A percentile compares a stretch with the other conserved stretches of the same genome.
phyloP scores from a whole-genome alignment of 1,139 yeast species.

The Hyphopichia burtonii region DNA sequence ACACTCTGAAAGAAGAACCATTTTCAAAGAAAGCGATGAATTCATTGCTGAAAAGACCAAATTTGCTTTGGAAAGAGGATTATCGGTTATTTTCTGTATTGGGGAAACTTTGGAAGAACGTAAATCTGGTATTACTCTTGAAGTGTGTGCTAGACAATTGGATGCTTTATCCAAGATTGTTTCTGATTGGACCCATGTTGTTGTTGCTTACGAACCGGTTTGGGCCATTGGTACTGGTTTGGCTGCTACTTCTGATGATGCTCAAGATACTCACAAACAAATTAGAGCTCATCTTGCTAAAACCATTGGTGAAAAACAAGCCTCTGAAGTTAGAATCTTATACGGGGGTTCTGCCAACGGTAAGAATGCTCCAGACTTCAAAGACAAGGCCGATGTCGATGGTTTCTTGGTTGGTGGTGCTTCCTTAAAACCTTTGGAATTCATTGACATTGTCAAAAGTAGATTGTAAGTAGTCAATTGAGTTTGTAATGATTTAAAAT shows the following conservation, averaged over 20 bases:
- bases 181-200: conserved; percentile 89
- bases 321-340: conserved; percentile 80
- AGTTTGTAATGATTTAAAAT: not conserved
- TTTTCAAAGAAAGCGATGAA: conserved; percentile 87
- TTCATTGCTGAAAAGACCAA: conserved; percentile 92
- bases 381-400: conserved; percentile 90
- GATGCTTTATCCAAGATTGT: conserved; percentile 83
- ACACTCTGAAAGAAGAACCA: conserved; percentile 98
- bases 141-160: conserved; percentile 87
- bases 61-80: conserved; percentile 86
- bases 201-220: conserved; percentile 98
- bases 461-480: conserved; percentile 54
- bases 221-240: conserved; percentile 99
- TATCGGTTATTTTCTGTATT: conserved; percentile 90
- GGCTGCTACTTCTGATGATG: conserved; percentile 98
- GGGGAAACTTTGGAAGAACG: conserved; percentile 98
- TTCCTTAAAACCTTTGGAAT: conserved; percentile 89
- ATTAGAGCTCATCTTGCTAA: conserved; percentile 80
- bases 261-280: conserved; percentile 88
- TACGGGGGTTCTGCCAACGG: conserved; percentile 99
- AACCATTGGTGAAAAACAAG: conserved; percentile 76
- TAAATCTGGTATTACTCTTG: conserved; percentile 81
- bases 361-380: conserved; percentile 86
- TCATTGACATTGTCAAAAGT: conserved; percentile 90
- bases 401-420: conserved; percentile 99